Percentiles rank a stretch among this genome's conserved stretches.
These are phyloP conservation scores for Hapsidospora chrysogenum DNA, from an alignment of 495 filamentous ascomycete genomes.

Conservation along the genomic window DNA sequence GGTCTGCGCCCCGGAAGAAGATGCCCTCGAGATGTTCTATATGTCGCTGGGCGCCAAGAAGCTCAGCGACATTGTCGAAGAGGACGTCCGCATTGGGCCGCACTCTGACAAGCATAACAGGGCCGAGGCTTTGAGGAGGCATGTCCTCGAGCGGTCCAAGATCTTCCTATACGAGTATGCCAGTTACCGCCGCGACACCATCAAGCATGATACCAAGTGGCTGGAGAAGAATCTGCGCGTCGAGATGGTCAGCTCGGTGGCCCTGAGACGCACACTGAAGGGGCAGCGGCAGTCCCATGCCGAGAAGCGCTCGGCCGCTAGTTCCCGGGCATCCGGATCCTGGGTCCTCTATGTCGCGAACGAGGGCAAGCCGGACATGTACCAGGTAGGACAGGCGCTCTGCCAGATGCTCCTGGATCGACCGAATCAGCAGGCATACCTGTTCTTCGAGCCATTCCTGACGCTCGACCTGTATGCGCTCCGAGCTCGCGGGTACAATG, in stretches of 20 bases:
- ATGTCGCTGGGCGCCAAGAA: constrained; percentile 39
- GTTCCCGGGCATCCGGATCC: constrained; percentile 10
- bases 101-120: constrained; percentile 26
- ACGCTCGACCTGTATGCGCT: constrained; percentile 60
- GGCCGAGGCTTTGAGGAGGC: constrained; percentile 46
- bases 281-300: constrained; percentile 47
- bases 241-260: constrained; percentile 56
- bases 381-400: constrained; percentile 75
- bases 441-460: constrained; percentile 77
- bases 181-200: constrained; percentile 40
- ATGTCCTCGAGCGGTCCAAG: constrained; percentile 70
- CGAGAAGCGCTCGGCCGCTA: constrained; percentile 52
- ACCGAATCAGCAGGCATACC: constrained; percentile 69
- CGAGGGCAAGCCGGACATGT: constrained; percentile 50
- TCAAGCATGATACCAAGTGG: constrained; percentile 77
- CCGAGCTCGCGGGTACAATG: constrained; percentile 77
- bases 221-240: constrained; percentile 72
- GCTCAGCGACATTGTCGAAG: constrained; percentile 42
- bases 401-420: constrained; percentile 61
- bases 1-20: constrained; percentile 75
- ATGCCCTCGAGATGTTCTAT: constrained; percentile 73
- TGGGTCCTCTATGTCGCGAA: constrained; percentile 34
- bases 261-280: constrained; percentile 53
- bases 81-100: constrained; percentile 38
- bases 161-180: constrained; percentile 66